These are phyloP conservation scores for Wallacemonas sp. DNA, from an alignment of 208 protist species.

Conservation along the genomic window DNA sequence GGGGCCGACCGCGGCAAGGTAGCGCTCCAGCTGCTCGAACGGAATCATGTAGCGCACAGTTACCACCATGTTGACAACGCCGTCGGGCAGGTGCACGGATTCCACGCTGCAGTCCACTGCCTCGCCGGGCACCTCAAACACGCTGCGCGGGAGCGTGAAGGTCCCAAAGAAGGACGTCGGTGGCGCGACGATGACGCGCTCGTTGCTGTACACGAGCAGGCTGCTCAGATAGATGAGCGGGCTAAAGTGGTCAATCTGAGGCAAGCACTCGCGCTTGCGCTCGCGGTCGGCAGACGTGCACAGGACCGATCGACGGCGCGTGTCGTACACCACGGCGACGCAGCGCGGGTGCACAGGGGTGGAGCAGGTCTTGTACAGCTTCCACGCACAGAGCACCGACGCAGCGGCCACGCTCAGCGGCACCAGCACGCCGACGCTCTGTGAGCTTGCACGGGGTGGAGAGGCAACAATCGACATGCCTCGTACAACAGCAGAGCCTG, in stretches of 20 bases:
- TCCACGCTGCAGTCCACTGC: conserved; percentile 61
- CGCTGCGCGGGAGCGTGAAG: conserved; percentile 70
- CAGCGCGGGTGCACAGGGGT: conserved; percentile 60
- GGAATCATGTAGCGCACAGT: conserved; percentile 72
- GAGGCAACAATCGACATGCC: conserved; percentile 7
- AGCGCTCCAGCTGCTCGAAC: conserved; percentile 77
- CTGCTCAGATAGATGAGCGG: conserved; percentile 53
- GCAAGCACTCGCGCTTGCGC: conserved; percentile 28
- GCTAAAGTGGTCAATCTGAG: conserved; percentile 53
- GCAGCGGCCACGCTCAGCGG: conserved; percentile 42
- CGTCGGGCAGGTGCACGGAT: conserved; percentile 59
- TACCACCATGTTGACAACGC: conserved; percentile 63
- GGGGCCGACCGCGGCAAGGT: conserved; percentile 76
- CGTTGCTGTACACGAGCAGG: conserved; percentile 47
- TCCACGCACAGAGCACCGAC: conserved; percentile 50
- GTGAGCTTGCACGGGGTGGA: neutral
- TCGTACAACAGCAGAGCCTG: neutral
- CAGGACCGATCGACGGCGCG: conserved; percentile 62
- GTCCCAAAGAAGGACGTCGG: conserved; percentile 73
- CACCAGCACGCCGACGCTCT: conserved; percentile 24
- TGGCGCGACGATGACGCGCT: conserved; percentile 52
- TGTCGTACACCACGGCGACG: conserved; percentile 86
- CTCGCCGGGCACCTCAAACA: conserved; percentile 55
- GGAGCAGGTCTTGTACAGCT: conserved; percentile 51
- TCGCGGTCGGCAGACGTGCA: conserved; percentile 67